Evolutionary conservation across 2,329 filamentous ascomycete species (phyloP), one percentile per base, ranked within the genome.

Genomic region (Falciphora oryzae): DNA sequence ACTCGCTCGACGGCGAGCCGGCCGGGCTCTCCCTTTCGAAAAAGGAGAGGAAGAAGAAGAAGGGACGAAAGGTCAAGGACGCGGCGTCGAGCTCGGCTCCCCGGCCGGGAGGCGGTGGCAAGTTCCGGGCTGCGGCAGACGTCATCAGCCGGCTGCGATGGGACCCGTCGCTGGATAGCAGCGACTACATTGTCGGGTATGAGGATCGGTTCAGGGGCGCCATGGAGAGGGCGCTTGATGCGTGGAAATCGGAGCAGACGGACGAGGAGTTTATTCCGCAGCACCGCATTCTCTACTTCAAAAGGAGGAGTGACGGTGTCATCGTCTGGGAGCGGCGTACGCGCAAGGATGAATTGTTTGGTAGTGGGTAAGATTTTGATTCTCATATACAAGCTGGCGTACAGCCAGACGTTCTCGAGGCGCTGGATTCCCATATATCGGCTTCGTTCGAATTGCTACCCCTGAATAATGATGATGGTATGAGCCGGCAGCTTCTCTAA

Each of bases 261-360:
- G 82, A 88, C 67, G 85, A 88, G 66, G 86, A 89, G 72, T 89
- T 87, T 69, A 88, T 89, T 64, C 86, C 86, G 8, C 84, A 88
- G 73, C 85, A 88, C 70, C 78, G 86, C 22, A 85, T 89, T 67
- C 71, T 86, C 65, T 88, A 86, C 71, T 88, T 89, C 70, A 85
- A 81, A 72, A 77, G 80, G 14, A 79, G 73, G 71, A 81, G 78
- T 65, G 83, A 85, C 66, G 78, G 78, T 0, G 71, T 71, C 5
- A 72, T 82, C n/a, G 76, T 87, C 4, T 88, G 86, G 85, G 84
- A 88, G 69, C 75, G 82, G 66, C 78, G 77, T 68, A 78, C 76
- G 66, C 81, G 83, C 68, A 77, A 77, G 61, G 85, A 87, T 70
- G 73, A 78, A 56, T 70, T 88, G 56, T 88, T 86, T 76, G 82